Base-by-base conservation (phyloP, 176 grass and related monocot genomes). In the Musa acuminata region DNA sequence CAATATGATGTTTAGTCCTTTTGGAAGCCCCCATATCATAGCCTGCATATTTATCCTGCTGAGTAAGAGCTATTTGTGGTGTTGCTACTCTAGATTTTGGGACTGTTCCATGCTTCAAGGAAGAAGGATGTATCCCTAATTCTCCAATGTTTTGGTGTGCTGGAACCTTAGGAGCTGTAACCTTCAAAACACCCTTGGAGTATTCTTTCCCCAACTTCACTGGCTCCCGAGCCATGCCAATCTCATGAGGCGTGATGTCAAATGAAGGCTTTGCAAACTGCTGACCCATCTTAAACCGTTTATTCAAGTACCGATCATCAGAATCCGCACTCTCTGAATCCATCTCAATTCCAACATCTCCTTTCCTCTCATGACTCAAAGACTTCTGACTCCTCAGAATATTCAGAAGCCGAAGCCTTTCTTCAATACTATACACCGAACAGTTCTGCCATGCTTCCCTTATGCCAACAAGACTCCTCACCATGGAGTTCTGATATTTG, bases 401-500 rank as follows among this genome's bases (percentile, higher is more conserved):
- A 73, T 93, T 64, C 80, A 98, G 59, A 55, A 79, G 55, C 64
- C 73, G 77, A 49, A 93, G 80, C 79, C 69, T 91, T 82, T 98
- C 90, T 53, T 73, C 76, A 75, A 91, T 70, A 22, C 80, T 49
- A 58, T 91, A 98, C 16, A 78, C 84, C 8, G 62, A 50, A 24
- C 84, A 80, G 73, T 81, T 84, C 82, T 89, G 83, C 87, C 90
- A 93, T 69, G 84, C 89, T 64, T 98, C 90, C 73, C 76, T 93
- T 49, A 93, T 68, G 77, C 88, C 81, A 81, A 85, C 27, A 53
- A 98, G 77, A 23, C 84, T 74, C 11, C 78, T 77, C 21, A 93
- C 85, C 90, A 93, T 89, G 0, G 84, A 76, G 83, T 93, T 91
- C 52, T 98, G 94, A 74, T 93, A 91, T 60, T 81, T 83, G 67